These are phyloP conservation scores for Cladophialophora yegresii DNA, from an alignment of 2,329 filamentous ascomycete species.

Conservation along the genomic window DNA sequence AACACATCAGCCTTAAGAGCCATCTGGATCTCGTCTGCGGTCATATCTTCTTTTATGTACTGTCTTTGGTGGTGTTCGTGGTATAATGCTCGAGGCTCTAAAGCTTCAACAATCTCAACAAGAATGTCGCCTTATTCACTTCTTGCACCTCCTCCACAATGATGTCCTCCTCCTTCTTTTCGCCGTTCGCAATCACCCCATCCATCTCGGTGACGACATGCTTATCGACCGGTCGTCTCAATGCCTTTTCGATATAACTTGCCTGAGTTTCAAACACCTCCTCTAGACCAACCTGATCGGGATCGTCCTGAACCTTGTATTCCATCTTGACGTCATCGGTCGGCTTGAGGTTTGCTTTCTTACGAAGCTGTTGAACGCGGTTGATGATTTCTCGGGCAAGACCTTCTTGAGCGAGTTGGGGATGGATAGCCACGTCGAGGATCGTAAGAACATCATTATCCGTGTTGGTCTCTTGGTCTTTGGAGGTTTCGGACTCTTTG, in stretches of 20 bases:
- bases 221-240: conserved; percentile 75
- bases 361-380: conserved; percentile 85
- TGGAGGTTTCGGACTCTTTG: conserved; percentile 69
- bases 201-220: conserved; percentile 64
- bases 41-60: conserved; percentile 3
- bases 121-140: conserved; percentile 77
- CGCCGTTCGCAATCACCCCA: conserved; percentile 45
- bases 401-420: conserved; percentile 84
- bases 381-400: conserved; percentile 90
- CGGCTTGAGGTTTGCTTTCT: conserved; percentile 85
- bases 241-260: conserved; percentile 70
- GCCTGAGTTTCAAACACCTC: conserved; percentile 69
- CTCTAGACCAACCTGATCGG: conserved; percentile 71
- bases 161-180: conserved; percentile 55
- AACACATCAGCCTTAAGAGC: background rate
- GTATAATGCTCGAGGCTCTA: conserved; percentile 43
- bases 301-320: conserved; percentile 78
- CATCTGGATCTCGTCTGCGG: background rate
- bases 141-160: conserved; percentile 84
- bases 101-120: conserved; percentile 73
- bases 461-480: conserved; percentile 80
- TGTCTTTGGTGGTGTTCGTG: background rate
- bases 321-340: conserved; percentile 97
- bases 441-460: conserved; percentile 90
- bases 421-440: conserved; percentile 77